Conservation (phyloP, 345 rosid species). For the Citrus mangshanensis region DNA sequence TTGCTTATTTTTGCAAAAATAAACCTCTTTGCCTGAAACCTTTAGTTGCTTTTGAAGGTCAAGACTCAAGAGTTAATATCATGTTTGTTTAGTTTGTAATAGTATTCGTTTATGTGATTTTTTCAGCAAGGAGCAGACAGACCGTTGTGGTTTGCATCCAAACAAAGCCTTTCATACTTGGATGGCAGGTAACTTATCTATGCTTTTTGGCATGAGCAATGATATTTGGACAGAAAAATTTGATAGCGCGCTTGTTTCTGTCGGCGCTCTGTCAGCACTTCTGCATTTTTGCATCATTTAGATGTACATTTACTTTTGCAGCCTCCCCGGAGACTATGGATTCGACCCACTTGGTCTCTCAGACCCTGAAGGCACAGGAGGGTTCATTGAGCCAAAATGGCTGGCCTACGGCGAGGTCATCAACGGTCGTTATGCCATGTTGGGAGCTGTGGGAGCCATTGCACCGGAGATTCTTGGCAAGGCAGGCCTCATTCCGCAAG, state of each 20-base stretch:
- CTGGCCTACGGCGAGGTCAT: conserved; percentile 89
- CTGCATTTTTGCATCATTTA: too few relatives aligned
- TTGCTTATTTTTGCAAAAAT: background rate
- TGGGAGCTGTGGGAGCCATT: conserved; percentile 77
- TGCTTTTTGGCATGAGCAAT: background rate
- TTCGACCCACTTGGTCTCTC: conserved; percentile 97
- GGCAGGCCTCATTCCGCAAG: conserved; percentile 73
- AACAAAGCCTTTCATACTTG: conserved; percentile 86
- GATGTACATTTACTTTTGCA: conserved; percentile 13
- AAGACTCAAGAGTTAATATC: background rate
- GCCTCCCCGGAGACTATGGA: conserved; percentile 94
- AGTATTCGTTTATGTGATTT: background rate
- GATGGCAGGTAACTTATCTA: conserved; percentile 72
- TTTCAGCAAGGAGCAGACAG: conserved; percentile 87
- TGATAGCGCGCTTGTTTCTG: too few relatives aligned
- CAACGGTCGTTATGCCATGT: conserved; percentile 85
- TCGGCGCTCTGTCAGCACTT: too few relatives aligned
- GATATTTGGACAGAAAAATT: too few relatives aligned
- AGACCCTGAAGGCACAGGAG: conserved; percentile 96
- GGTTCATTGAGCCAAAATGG: conserved; percentile 96
- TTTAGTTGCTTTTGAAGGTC: too few relatives aligned
- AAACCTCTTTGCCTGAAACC: too few relatives aligned
- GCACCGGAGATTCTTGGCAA: conserved; percentile 92
- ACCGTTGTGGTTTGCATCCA: conserved; percentile 91
- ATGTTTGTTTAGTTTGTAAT: background rate